These are phyloP conservation scores for Ceratorhiza oryzae-sativae DNA, from an alignment of 1,284 basidiomycete species.

Conservation along the genomic window DNA sequence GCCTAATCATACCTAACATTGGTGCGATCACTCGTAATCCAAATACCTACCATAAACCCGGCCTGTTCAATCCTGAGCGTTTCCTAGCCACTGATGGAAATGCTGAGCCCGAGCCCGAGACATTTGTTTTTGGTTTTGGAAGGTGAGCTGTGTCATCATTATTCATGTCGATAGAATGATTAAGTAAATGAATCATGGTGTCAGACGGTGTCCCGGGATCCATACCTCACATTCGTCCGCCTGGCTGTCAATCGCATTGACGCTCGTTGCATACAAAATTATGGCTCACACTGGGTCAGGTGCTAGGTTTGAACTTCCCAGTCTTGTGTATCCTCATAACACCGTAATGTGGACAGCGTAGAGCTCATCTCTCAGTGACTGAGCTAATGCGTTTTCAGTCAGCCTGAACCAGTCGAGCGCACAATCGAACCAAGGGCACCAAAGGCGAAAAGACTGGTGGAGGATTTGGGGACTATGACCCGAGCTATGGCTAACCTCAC, in stretches of 20 bases:
- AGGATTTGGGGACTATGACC: no score
- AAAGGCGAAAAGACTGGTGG: conserved; percentile 1
- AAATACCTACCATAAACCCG: not conserved
- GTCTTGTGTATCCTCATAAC: not conserved
- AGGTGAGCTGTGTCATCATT: not conserved
- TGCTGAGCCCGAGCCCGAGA: not conserved
- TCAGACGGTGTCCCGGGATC: conserved; percentile 17
- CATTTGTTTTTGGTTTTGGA: conserved; percentile 19
- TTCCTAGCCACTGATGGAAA: not conserved
- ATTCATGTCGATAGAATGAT: not conserved
- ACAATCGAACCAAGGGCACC: conserved; percentile 9
- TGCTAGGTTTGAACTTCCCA: conserved; percentile 3
- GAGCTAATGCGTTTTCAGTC: not conserved
- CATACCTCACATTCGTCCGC: conserved; percentile 17
- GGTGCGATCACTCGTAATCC: not conserved
- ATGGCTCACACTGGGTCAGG: not conserved
- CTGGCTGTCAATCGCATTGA: conserved; percentile 23
- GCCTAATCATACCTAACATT: conserved; percentile 15
- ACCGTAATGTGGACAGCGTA: not conserved
- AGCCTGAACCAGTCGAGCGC: conserved; percentile 6
- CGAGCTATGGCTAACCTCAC: no score
- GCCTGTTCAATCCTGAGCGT: conserved; percentile 16
- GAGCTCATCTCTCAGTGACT: not conserved
- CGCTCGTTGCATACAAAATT: conserved; percentile 22
- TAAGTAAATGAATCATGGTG: no score